phyloP scores from a whole-genome alignment of 805 yeast species.

The Suhomyces xylopsoci region DNA sequence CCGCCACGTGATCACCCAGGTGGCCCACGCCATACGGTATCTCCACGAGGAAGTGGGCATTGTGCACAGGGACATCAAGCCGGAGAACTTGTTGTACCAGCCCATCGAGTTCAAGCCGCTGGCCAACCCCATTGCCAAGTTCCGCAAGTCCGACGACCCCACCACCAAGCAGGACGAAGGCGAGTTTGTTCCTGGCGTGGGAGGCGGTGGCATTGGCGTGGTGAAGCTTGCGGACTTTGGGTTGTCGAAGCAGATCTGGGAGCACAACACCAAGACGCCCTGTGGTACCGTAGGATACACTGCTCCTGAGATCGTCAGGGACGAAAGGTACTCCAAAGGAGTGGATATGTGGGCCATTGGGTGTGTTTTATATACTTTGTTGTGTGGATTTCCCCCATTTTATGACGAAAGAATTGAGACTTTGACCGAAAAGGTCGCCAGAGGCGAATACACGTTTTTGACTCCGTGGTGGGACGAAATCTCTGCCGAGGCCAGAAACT shows the following conservation, averaged over 20 bases:
- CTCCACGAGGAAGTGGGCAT: conserved; percentile 72
- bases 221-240: conserved; percentile 97
- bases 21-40: conserved; percentile 62
- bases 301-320: conserved; percentile 96
- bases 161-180: conserved; percentile 83
- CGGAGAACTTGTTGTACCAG: conserved; percentile 68
- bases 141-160: conserved; percentile 67
- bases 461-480: conserved; percentile 92
- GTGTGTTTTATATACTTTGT: conserved; percentile 86
- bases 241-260: conserved; percentile 84
- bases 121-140: conserved; percentile 27
- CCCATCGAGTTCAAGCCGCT: conserved; percentile 55
- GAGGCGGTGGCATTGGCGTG: conserved; percentile 89
- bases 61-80: conserved; percentile 81
- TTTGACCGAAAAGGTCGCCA: conserved; percentile 75
- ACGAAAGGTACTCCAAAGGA: conserved; percentile 85
- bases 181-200: conserved; percentile 69
- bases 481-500: conserved; percentile 61
- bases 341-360: conserved; percentile 99
- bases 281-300: conserved; percentile 99
- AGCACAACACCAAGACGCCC: conserved; percentile 88
- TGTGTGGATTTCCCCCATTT: conserved; percentile 98
- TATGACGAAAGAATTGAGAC: conserved; percentile 78
- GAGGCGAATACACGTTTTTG: conserved; percentile 71
- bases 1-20: conserved; percentile 61